These are phyloP conservation scores for Rugonectria rugulosa DNA, from an alignment of 2,329 filamentous ascomycete species.

Conservation along the genomic window DNA sequence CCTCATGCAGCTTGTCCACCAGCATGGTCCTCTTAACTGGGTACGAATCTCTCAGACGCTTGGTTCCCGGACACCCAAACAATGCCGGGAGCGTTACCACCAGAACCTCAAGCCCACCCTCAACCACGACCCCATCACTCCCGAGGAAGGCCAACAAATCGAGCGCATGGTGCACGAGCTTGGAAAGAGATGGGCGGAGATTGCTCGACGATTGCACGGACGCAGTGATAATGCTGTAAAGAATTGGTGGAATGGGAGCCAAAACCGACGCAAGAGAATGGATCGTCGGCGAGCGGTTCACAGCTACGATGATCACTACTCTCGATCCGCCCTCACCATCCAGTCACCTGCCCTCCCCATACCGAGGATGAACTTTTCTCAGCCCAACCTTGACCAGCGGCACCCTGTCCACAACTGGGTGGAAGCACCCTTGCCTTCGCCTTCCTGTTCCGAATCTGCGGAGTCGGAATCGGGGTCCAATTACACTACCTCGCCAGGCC, in stretches of 20 bases:
- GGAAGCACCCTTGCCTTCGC: conserved; percentile 48
- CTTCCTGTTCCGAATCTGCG: conserved; percentile 56
- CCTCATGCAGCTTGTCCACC: conserved; percentile 74
- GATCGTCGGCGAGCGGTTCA: conserved; percentile 47
- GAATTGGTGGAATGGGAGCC: conserved; percentile 97
- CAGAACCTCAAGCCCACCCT: conserved; percentile 86
- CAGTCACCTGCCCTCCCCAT: conserved; percentile 27
- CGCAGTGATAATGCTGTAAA: conserved; percentile 96
- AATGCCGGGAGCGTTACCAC: conserved; percentile 93
- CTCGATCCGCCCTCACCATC: conserved; percentile 42
- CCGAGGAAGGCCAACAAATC: conserved; percentile 76
- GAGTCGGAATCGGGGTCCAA: conserved; percentile 72
- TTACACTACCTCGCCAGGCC: conserved; percentile 65
- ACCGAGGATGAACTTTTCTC: conserved; percentile 25
- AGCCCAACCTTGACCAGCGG: conserved; percentile 30
- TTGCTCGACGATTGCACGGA: conserved; percentile 80
- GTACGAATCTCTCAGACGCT: conserved; percentile 82
- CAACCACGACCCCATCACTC: conserved; percentile 76
- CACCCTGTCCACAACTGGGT: conserved; percentile 33
- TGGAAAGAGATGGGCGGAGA: conserved; percentile 93
- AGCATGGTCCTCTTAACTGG: conserved; percentile 85
- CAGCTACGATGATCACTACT: conserved; percentile 33
- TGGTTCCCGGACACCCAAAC: conserved; percentile 83
- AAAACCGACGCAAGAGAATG: conserved; percentile 76
- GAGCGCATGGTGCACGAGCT: conserved; percentile 78